A percentile compares a stretch with the other conserved stretches of the same genome.
Conservation (phyloP, 345 rosid species). For the Brassica napus region Da-Ae NC_063446.1:15763501-15764000, state of each 20-base stretch:
- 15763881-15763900: constrained; percentile 59
- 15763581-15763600: constrained; percentile 70
- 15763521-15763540: constrained; percentile 83
- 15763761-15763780: constrained; percentile 68
- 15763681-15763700: constrained; percentile 60
- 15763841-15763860: constrained; percentile 50
- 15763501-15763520: constrained; percentile 81
- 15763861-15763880: constrained; percentile 51
- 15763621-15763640: constrained; percentile 71
- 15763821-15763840: constrained; percentile 71
- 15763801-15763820: constrained; percentile 70
- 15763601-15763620: constrained; percentile 65
- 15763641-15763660: constrained; percentile 78
- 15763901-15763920: constrained; percentile 65
- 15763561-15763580: constrained; percentile 53
- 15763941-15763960: constrained; percentile 57
- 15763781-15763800: constrained; percentile 50
- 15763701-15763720: constrained; percentile 61
- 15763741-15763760: constrained; percentile 65
- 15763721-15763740: constrained; percentile 48
- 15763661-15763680: constrained; percentile 78
- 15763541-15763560: constrained; percentile 59
- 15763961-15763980: constrained; percentile 40
- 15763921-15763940: constrained; percentile 60
- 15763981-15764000: constrained; percentile 58